Base-by-base conservation (phyloP, 2,329 filamentous ascomycete genomes). In the Cladorrhinum sp. region DNA sequence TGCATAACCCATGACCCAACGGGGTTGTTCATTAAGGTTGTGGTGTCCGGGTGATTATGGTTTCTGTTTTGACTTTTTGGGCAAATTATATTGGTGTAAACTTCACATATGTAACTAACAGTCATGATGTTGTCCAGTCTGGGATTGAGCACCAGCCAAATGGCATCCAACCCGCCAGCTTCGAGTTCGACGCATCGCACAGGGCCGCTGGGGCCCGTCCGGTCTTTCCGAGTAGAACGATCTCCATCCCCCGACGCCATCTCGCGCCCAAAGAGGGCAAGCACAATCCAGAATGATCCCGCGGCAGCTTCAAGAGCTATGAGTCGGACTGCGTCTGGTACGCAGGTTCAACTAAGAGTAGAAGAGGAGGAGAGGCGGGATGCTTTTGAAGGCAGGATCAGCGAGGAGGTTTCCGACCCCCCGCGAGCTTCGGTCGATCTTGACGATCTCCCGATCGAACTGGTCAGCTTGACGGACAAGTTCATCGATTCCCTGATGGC, bases 371-470 rank as follows among this genome's bases (percentile, higher is more conserved):
- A 69, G 5, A 66, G 69, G 25, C 60, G 66, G 32, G 69, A 74
- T 59, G 72, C 69, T 6, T 85, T 85, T 67, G 82, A 84, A 62
- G 77, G 76, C 3, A 73, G 75, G 27, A 74, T 74, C 18, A 72
- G 71, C 32, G 80, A 84, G 23, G 79, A 84, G 57, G 67, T 73
- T 24, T 62, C 75, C 4, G 82, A 85, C 62, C 68, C 74, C 1
- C 78, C 78, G 0, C 73, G 83, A 61, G 76, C 79, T 22, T 86
- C 89, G 2, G 84, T 91, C 64, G 88, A 91, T 60, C 88, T 95
- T 64, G 91, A 96, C 68, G 90, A 96, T 70, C 85, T 99, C 48
- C 95, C 95, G 13, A 95, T 97, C 69, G 95, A 99, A 81, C 85
- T 99, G 61, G 84, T 95, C 61, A 95, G 91, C 74, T 78, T 97